These are phyloP conservation scores for Alternaria dauci DNA, from an alignment of 2,329 filamentous ascomycete species.

Conservation along the genomic window DNA sequence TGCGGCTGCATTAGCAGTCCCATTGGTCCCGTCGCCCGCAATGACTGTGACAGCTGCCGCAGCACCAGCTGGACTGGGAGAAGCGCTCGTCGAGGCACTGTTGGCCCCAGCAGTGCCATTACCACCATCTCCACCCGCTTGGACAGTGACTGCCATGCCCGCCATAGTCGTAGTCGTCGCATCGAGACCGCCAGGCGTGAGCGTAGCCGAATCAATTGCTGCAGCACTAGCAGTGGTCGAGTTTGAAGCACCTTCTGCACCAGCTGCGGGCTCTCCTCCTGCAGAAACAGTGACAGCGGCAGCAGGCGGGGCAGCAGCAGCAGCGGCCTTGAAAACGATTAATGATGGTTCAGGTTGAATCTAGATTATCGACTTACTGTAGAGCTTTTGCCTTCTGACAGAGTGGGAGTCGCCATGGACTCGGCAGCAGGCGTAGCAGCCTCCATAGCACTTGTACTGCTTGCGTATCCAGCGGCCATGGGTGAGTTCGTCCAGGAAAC, in stretches of 20 bases:
- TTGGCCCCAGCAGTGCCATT: slow-evolving; percentile 10
- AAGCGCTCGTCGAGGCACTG: neutral
- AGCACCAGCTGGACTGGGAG: slow-evolving; percentile 3
- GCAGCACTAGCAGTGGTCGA: slow-evolving; percentile 18
- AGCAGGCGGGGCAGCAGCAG: neutral
- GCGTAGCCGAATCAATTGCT: slow-evolving; percentile 30
- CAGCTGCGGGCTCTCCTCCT: slow-evolving; percentile 21
- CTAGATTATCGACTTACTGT: slow-evolving; percentile 20
- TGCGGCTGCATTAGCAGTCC: slow-evolving; percentile 24
- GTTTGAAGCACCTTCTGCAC: slow-evolving; percentile 17
- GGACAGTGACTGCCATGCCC: slow-evolving; percentile 28
- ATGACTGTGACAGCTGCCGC: slow-evolving; percentile 27
- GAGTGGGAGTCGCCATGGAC: slow-evolving; percentile 7
- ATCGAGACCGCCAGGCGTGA: slow-evolving; percentile 32
- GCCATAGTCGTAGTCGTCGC: slow-evolving; percentile 30
- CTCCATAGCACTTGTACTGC: neutral
- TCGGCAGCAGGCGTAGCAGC: neutral
- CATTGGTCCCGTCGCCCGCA: slow-evolving; percentile 24
- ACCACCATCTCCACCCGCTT: slow-evolving; percentile 17
- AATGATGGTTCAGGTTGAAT: neutral
- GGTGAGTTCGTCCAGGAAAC: slow-evolving; percentile 8
- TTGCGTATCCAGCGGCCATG: slow-evolving; percentile 3
- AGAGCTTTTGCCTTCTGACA: slow-evolving; percentile 18
- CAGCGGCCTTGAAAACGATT: neutral
- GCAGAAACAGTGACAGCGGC: slow-evolving; percentile 25